Evolutionary conservation across 2,329 filamentous ascomycete species (phyloP).

Genomic region (Clarireedia paspali): DNA sequence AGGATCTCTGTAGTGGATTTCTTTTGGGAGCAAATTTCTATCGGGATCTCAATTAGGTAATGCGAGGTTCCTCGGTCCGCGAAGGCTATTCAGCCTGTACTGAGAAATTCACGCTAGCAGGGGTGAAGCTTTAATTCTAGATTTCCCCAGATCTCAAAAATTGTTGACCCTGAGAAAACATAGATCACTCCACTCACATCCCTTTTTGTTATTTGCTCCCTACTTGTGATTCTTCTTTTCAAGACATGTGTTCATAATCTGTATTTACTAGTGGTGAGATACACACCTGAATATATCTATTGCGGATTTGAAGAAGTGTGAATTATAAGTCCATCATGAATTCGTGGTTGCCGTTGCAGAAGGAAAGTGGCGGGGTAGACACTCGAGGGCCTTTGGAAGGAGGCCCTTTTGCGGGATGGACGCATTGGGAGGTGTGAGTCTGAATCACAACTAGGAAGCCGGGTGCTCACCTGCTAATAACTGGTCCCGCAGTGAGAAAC

Average conservation of each 20-base stretch:
- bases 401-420: constrained; percentile 16
- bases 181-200: neutral
- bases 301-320: too few relatives aligned
- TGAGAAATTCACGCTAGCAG: constrained; percentile 13
- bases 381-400: neutral
- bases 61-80: constrained; percentile 7
- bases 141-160: constrained; percentile 18
- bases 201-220: neutral
- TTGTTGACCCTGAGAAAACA: neutral
- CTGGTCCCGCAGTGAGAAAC: constrained; percentile 13
- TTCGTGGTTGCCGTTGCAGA: neutral
- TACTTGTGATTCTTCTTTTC: neutral
- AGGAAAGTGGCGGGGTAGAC: neutral
- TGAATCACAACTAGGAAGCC: neutral
- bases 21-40: neutral
- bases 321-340: too few relatives aligned
- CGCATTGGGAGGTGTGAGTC: constrained; percentile 20
- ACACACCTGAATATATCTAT: neutral
- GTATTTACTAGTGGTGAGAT: neutral
- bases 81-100: constrained; percentile 14
- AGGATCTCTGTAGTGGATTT: too few relatives aligned
- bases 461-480: neutral
- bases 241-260: neutral
- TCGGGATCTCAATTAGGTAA: constrained; percentile 3
- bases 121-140: constrained; percentile 8